Evolutionary conservation across 257 asterid species (phyloP).

Genomic region (Osmanthus fragrans): DNA sequence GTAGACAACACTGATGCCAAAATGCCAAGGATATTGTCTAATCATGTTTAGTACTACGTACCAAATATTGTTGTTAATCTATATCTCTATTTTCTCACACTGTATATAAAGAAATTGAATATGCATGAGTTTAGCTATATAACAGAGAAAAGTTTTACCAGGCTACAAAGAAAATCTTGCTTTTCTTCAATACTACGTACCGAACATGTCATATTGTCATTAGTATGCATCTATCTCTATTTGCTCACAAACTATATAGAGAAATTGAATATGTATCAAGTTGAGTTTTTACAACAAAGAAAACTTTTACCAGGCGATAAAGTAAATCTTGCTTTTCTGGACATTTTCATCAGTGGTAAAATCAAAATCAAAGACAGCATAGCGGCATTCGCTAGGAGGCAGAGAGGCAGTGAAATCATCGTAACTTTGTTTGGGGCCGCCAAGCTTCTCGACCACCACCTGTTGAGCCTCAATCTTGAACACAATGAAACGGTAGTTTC

Average conservation of each 20-base stretch:
- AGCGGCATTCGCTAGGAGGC: constrained; percentile 78
- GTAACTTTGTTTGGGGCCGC: constrained; percentile 55
- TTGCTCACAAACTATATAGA: neutral
- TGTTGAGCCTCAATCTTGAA: constrained; percentile 66
- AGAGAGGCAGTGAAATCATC: constrained; percentile 57
- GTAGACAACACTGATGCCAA: too few relatives aligned
- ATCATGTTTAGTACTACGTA: neutral
- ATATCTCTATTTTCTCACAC: too few relatives aligned
- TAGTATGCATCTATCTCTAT: too few relatives aligned
- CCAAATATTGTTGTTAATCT: neutral
- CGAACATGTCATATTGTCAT: too few relatives aligned
- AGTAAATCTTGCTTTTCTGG: constrained; percentile 94
- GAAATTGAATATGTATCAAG: neutral
- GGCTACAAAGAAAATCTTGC: too few relatives aligned
- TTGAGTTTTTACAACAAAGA: neutral
- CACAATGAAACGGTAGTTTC: constrained; percentile 69
- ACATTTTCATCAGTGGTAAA: constrained; percentile 74
- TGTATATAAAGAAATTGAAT: too few relatives aligned
- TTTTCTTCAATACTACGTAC: too few relatives aligned
- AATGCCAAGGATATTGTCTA: neutral
- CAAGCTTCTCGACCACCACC: constrained; percentile 75
- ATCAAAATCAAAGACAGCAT: constrained; percentile 80
- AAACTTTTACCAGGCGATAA: constrained; percentile 61
- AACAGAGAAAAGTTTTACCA: too few relatives aligned
- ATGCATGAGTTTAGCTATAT: too few relatives aligned